A percentile compares a stretch with the other conserved stretches of the same genome.
Evolutionary conservation across 345 rosid species (phyloP).

Genomic region (Sisymbrium irio): DNA sequence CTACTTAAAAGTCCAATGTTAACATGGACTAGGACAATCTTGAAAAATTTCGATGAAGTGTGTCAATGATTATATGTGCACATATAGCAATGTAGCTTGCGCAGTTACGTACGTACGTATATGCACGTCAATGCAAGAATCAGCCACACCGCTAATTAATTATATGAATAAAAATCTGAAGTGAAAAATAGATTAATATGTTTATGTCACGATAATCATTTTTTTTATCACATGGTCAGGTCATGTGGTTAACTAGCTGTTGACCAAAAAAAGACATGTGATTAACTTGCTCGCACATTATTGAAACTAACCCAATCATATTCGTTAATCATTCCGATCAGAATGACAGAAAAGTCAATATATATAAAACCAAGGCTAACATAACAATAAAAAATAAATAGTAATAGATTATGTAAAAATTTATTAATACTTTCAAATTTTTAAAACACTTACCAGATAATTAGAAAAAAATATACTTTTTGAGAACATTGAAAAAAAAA

Average conservation of each 20-base stretch:
- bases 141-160: neutral
- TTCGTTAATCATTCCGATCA: slow-evolving; percentile 13
- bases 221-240: slow-evolving; percentile 1
- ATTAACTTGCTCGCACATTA: slow-evolving; percentile 15
- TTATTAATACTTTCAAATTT: no score
- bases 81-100: neutral
- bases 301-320: slow-evolving; percentile 18
- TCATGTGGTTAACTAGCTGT: slow-evolving; percentile 18
- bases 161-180: no score
- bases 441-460: no score
- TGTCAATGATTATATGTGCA: neutral
- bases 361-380: neutral
- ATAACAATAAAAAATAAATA: no score
- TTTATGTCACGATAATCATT: neutral
- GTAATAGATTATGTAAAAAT: no score
- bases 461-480: no score
- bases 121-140: neutral
- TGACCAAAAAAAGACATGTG: slow-evolving; percentile 30
- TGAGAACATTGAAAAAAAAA: no score
- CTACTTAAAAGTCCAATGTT: neutral
- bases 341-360: slow-evolving; percentile 18
- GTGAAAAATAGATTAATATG: neutral
- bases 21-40: neutral
- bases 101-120: neutral
- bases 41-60: neutral